These are phyloP conservation scores for Saururus chinensis DNA, from an alignment of 164 flowering plant genomes.

Conservation along the genomic window DNA sequence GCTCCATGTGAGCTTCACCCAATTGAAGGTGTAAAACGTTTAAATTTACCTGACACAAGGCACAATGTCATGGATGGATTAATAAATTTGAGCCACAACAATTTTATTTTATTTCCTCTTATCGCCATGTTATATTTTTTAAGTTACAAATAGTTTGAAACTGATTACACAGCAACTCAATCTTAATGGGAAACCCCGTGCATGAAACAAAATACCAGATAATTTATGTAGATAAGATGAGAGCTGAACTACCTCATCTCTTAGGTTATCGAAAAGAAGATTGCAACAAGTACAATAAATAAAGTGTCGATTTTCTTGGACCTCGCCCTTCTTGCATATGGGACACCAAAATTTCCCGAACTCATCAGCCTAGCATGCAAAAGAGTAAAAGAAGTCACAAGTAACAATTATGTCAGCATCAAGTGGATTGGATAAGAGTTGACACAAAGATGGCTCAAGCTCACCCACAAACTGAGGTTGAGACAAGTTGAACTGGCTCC, in stretches of 20 bases:
- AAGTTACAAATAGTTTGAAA: background rate
- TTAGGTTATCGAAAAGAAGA: slow-evolving; percentile 43
- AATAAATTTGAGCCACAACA: background rate
- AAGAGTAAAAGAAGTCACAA: background rate
- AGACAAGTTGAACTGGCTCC: background rate
- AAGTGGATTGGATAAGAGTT: background rate
- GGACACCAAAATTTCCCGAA: slow-evolving; percentile 69
- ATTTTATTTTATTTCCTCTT: background rate
- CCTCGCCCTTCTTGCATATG: slow-evolving; percentile 64
- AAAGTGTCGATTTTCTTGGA: slow-evolving; percentile 36
- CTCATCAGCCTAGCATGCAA: slow-evolving; percentile 10
- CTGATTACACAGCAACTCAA: background rate
- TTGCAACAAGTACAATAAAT: slow-evolving; percentile 59
- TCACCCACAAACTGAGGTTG: background rate
- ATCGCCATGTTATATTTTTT: background rate
- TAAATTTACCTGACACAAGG: slow-evolving; percentile 52
- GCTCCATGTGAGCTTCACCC: slow-evolving; percentile 66
- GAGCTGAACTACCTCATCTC: slow-evolving; percentile 39
- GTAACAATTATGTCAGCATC: background rate
- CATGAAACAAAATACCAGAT: background rate
- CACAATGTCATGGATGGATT: background rate
- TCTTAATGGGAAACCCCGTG: background rate
- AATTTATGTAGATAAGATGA: background rate
- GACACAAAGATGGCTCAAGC: background rate
- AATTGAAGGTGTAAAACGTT: slow-evolving; percentile 40